Conservation (phyloP, 345 rosid species). For the Gossypium raimondii region DNA sequence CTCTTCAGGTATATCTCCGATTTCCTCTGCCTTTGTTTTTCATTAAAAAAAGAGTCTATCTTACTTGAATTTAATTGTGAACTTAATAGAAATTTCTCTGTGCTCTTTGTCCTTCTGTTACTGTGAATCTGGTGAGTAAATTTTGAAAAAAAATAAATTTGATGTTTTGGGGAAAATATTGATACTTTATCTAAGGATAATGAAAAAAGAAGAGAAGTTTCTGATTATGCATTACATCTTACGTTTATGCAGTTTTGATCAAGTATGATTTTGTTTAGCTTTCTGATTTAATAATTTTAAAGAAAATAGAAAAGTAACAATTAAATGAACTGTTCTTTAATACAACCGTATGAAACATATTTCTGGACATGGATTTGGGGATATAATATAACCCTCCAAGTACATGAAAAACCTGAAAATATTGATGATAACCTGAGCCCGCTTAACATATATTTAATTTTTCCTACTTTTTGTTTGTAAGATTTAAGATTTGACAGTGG, state of each 20-base stretch:
- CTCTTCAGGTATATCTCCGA: constrained; percentile 37
- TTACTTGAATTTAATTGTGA: background rate
- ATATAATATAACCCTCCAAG: background rate
- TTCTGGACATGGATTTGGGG: background rate
- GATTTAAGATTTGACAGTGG: background rate
- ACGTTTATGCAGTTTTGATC: background rate
- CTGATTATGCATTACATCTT: background rate
- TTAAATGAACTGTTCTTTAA: background rate
- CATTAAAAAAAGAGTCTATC: too few relatives aligned
- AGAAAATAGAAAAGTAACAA: background rate
- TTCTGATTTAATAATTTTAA: background rate
- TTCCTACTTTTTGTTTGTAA: background rate
- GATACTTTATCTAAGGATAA: background rate
- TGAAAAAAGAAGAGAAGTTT: background rate
- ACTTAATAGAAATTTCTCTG: background rate
- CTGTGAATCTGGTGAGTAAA: background rate
- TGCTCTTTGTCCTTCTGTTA: background rate
- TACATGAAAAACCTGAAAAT: background rate
- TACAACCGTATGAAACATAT: background rate
- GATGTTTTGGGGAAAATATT: background rate
- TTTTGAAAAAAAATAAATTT: background rate
- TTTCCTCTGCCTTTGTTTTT: background rate
- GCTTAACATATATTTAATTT: background rate
- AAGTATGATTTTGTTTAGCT: background rate
- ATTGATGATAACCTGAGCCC: background rate